Evolutionary conservation across 345 rosid genomes (phyloP).

Genomic region (Angophora floribunda): DNA sequence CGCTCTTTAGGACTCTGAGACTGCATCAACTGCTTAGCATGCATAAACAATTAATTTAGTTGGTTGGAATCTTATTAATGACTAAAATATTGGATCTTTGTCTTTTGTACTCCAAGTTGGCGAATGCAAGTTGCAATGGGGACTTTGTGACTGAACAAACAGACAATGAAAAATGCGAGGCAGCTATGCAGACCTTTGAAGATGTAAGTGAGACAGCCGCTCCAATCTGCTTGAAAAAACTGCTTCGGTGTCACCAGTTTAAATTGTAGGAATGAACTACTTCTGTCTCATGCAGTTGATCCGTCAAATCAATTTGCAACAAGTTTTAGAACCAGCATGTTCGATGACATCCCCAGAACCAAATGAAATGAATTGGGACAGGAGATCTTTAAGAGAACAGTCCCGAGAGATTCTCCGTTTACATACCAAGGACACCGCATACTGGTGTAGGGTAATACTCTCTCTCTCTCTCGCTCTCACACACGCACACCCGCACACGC

Average conservation of each 20-base stretch:
- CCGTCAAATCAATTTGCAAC: constrained; percentile 16
- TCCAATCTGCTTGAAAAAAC: background rate
- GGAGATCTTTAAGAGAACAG: constrained; percentile 5
- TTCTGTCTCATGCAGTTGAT: constrained; percentile 2
- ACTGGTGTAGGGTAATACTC: constrained; percentile 20
- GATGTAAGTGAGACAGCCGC: constrained; percentile 4
- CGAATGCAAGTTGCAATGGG: constrained; percentile 4
- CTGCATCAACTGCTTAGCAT: background rate
- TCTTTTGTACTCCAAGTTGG: background rate
- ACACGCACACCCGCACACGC: background rate
- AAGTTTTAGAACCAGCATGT: constrained; percentile 20
- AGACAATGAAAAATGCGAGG: constrained; percentile 10
- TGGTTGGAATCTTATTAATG: background rate
- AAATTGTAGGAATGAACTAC: background rate
- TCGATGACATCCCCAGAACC: constrained; percentile 8
- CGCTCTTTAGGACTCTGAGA: background rate
- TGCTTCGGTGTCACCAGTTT: background rate
- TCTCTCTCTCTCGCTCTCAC: background rate
- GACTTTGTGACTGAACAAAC: constrained; percentile 10
- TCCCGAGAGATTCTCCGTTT: constrained; percentile 4
- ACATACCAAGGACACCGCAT: background rate
- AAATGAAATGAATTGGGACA: background rate
- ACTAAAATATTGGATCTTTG: background rate
- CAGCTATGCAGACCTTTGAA: background rate
- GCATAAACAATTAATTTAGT: background rate